phyloP scores from a whole-genome alignment of 805 yeast genomes.

The Priceomyces haplophilus region DNA sequence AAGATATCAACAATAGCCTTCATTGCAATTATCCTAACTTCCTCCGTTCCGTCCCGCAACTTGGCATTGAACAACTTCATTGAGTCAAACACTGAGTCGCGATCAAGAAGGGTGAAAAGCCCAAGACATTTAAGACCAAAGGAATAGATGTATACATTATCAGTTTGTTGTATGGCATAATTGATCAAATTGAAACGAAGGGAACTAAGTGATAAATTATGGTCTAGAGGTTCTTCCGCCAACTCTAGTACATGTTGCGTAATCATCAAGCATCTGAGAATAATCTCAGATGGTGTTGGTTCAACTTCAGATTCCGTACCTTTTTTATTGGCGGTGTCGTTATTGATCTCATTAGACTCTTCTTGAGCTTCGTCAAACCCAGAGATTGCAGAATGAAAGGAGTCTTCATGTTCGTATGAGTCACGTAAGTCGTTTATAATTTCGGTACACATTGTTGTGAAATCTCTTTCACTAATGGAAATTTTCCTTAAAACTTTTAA shows the following conservation, averaged over 20 bases:
- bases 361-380: constrained; percentile 28
- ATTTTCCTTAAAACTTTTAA: constrained; percentile 65
- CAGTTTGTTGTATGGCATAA: constrained; percentile 58
- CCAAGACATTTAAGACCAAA: constrained; percentile 77
- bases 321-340: constrained; percentile 27
- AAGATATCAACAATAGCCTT: constrained; percentile 75
- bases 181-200: constrained; percentile 72
- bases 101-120: constrained; percentile 70
- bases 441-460: constrained; percentile 80
- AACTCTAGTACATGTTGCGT: constrained; percentile 69
- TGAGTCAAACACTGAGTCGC: constrained; percentile 57
- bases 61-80: constrained; percentile 66
- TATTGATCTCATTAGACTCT: constrained; percentile 24
- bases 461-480: constrained; percentile 79
- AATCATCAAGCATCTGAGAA: constrained; percentile 62
- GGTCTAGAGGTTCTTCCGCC: constrained; percentile 59
- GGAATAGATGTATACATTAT: constrained; percentile 54
- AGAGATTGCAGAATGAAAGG: constrained; percentile 47
- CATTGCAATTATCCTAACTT: constrained; percentile 58
- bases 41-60: constrained; percentile 63
- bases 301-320: constrained; percentile 38
- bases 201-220: constrained; percentile 63
- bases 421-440: constrained; percentile 82
- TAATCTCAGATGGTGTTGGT: constrained; percentile 44
- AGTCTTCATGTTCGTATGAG: constrained; percentile 48